These are phyloP conservation scores for Arabidopsis lyrata DNA, from an alignment of 441 rosid species.

Conservation along the genomic window DNA sequence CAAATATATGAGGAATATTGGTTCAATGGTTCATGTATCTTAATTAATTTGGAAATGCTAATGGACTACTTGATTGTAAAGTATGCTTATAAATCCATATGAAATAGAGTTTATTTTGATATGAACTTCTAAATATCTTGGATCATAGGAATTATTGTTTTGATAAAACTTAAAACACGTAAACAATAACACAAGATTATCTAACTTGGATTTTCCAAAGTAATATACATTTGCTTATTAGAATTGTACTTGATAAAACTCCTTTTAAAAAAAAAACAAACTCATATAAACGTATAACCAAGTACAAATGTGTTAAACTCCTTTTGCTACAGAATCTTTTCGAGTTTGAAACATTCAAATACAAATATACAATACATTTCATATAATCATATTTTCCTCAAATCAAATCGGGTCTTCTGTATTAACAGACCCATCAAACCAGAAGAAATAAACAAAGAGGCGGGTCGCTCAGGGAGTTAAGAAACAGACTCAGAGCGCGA, in stretches of 20 bases:
- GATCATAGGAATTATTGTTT: neutral
- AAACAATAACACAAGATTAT: neutral
- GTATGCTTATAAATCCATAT: neutral
- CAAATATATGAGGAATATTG: neutral
- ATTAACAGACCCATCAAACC: conserved; percentile 29
- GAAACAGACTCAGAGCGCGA: conserved; percentile 57
- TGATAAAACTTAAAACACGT: neutral
- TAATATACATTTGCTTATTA: neutral
- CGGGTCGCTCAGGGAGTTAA: conserved; percentile 75
- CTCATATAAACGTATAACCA: neutral
- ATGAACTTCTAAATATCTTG: neutral
- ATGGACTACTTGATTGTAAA: neutral
- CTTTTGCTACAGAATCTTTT: conserved; percentile 6
- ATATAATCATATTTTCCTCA: conserved; percentile 17
- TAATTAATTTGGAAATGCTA: neutral
- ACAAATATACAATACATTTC: conserved; percentile 16
- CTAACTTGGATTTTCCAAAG: neutral
- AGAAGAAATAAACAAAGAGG: conserved; percentile 27
- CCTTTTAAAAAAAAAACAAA: neutral
- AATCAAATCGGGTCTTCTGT: conserved; percentile 23
- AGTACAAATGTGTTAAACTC: neutral
- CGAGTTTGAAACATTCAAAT: conserved; percentile 18
- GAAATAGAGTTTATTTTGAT: neutral
- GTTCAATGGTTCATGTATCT: neutral
- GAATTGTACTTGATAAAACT: neutral